Base-by-base conservation (phyloP, 1,284 basidiomycete genomes). In the Leccinum cinnamomeum region DNA sequence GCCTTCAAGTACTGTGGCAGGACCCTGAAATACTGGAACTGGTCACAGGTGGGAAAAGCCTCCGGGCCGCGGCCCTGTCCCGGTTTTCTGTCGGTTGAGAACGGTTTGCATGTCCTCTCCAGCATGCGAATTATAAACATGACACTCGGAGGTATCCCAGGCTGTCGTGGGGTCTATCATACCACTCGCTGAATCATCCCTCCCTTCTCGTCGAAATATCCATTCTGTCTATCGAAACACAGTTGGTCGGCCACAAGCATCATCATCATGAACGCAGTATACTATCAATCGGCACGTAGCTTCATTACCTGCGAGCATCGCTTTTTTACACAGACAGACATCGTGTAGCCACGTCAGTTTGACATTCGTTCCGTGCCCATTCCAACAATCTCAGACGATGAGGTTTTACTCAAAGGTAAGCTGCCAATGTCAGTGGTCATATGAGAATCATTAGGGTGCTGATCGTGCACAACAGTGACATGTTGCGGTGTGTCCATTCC, bases 361-460 rank as follows among this genome's bases (percentile, higher is more conserved):
- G 77, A 78, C 58, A 76, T 87, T 67, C 82, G 78, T 67, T 75
- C 82, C 46, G 83, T 86, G 8, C 81, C 84, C 48, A 79, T 86
- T 57, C 85, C 85, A 28, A 60, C 78, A 61, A 77, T 84, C 65
- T 78, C 77, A 57, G 82, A 84, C 63, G 76, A 83, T 54, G 84
- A 87, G 46, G 76, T 86, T 59, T 76, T 87, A 57, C 76, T 87
- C 69, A 86, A 86, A 79, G 83, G 82, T 82, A 51, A 44, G 70
- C 53, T 48, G n/a, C 33, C 5, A 12, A 16, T 53, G 16, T 23
- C 28, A 11, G 7, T 18, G 5, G 10, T 35, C 11, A 20, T 18
- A 11, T 7, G 7, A 18, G 20, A 41, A 4, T 11, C 37, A 23
- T 20, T 23, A 18, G 23, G 14, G 18, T 44, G 20, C 35, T 62